Evolutionary conservation across 2,329 filamentous ascomycete species (phyloP).

Genomic region (Colletotrichum plurivorum): DNA sequence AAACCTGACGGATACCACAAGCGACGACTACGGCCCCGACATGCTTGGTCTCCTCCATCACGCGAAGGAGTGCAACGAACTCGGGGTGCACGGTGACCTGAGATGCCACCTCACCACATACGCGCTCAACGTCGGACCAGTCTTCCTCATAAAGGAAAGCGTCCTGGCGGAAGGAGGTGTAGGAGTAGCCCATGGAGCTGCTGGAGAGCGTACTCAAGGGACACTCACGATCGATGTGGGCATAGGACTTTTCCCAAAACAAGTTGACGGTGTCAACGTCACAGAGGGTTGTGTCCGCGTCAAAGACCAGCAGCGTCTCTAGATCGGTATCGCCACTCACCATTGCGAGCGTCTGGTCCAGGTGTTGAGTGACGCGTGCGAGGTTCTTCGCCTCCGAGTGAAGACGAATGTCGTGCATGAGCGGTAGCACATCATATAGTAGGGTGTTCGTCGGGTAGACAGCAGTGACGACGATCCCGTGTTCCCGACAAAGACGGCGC

Average conservation of each 20-base stretch:
- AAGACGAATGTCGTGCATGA: conserved; percentile 54
- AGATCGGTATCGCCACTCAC: conserved; percentile 39
- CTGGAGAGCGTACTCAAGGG: conserved; percentile 63
- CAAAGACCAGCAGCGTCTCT: conserved; percentile 67
- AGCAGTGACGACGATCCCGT: conserved; percentile 62
- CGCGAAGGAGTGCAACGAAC: conserved; percentile 59
- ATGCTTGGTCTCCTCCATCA: conserved; percentile 48
- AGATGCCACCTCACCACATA: conserved; percentile 61
- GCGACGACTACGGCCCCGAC: conserved; percentile 67
- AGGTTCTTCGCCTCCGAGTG: conserved; percentile 58
- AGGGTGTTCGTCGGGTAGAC: conserved; percentile 40
- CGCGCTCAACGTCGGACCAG: conserved; percentile 55
- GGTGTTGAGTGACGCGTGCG: conserved; percentile 42
- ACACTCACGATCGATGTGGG: background rate
- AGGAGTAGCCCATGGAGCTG: conserved; percentile 61
- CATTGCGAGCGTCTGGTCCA: conserved; percentile 52
- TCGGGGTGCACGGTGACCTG: conserved; percentile 61
- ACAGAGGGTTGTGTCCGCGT: conserved; percentile 70
- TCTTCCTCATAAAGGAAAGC: conserved; percentile 66
- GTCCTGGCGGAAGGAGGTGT: conserved; percentile 69
- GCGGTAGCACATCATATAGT: conserved; percentile 32
- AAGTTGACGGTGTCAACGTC: conserved; percentile 62
- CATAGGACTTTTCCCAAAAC: conserved; percentile 60
- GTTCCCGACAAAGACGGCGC: conserved; percentile 56
- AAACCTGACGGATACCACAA: conserved; percentile 66